Conservation (phyloP, 768 basidiomycete genomes). For the Paxillus ammoniavirescens region DNA sequence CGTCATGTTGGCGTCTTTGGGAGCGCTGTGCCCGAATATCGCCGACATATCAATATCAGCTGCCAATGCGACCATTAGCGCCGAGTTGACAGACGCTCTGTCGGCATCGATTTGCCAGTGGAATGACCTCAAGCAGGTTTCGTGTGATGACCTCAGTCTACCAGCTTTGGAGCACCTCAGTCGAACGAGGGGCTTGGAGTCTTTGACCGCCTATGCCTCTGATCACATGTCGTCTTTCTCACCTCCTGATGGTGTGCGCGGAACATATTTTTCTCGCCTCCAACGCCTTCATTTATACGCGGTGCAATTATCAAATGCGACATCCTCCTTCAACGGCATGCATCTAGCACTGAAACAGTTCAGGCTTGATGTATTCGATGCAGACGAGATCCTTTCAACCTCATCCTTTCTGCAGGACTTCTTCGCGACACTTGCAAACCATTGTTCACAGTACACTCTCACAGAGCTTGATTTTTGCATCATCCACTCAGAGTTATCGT, state of each 20-base stretch:
- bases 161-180: slow-evolving; percentile 19
- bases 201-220: slow-evolving; percentile 14
- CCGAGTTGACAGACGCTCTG: slow-evolving; percentile 11
- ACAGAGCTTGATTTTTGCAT: slow-evolving; percentile 12
- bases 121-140: slow-evolving; percentile 15
- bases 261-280: slow-evolving; percentile 8
- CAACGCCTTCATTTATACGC: slow-evolving; percentile 20
- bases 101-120: slow-evolving; percentile 20
- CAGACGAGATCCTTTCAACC: slow-evolving; percentile 8
- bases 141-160: slow-evolving; percentile 21
- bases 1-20: slow-evolving; percentile 9
- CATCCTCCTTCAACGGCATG: slow-evolving; percentile 6
- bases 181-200: slow-evolving; percentile 7
- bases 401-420: slow-evolving; percentile 9
- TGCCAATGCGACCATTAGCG: slow-evolving; percentile 3
- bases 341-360: slow-evolving; percentile 15
- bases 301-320: slow-evolving; percentile 8
- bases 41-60: slow-evolving; percentile 16
- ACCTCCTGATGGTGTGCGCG: not conserved
- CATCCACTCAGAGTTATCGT: slow-evolving; percentile 10
- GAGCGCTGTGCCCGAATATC: slow-evolving; percentile 18
- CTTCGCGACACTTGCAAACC: slow-evolving; percentile 5
- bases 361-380: slow-evolving; percentile 21
- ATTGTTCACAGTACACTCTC: slow-evolving; percentile 15
- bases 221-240: slow-evolving; percentile 9